These are phyloP conservation scores for Russula griseocarnosa DNA, from an alignment of 768 basidiomycete genomes.

Conservation along the genomic window DNA sequence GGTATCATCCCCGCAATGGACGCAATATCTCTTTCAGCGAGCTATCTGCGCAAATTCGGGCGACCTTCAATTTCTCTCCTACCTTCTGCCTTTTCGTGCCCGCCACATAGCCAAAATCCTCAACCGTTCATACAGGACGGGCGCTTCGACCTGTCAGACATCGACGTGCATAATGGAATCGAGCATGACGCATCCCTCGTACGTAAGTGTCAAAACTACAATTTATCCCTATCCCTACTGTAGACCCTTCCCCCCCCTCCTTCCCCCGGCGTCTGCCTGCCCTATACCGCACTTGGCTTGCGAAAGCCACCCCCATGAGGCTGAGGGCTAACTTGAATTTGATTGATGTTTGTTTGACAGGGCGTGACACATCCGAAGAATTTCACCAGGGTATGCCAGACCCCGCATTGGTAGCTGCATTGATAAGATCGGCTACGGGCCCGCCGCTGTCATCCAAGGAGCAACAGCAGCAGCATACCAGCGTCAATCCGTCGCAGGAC, in stretches of 20 bases:
- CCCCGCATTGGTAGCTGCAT: constrained; percentile 46
- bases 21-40: constrained; percentile 59
- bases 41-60: constrained; percentile 41
- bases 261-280: no score
- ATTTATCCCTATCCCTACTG: no score
- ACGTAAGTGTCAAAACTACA: constrained; percentile 40
- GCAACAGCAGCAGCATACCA: background rate
- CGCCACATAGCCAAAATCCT: constrained; percentile 56
- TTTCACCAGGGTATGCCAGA: constrained; percentile 55
- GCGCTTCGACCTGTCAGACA: constrained; percentile 59
- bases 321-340: background rate
- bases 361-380: constrained; percentile 46
- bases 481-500: background rate
- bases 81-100: constrained; percentile 65
- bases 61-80: constrained; percentile 66
- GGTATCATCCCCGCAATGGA: constrained; percentile 55
- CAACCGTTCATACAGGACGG: constrained; percentile 53
- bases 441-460: constrained; percentile 37
- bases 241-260: no score
- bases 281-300: no score
- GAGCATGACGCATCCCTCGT: constrained; percentile 65
- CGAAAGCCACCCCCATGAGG: no score
- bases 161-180: constrained; percentile 71
- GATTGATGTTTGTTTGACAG: constrained; percentile 38
- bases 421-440: constrained; percentile 57